A percentile compares a stretch with the other conserved stretches of the same genome.
Conservation (phyloP, 1,284 basidiomycete genomes). For the Trametes versicolor region DNA sequence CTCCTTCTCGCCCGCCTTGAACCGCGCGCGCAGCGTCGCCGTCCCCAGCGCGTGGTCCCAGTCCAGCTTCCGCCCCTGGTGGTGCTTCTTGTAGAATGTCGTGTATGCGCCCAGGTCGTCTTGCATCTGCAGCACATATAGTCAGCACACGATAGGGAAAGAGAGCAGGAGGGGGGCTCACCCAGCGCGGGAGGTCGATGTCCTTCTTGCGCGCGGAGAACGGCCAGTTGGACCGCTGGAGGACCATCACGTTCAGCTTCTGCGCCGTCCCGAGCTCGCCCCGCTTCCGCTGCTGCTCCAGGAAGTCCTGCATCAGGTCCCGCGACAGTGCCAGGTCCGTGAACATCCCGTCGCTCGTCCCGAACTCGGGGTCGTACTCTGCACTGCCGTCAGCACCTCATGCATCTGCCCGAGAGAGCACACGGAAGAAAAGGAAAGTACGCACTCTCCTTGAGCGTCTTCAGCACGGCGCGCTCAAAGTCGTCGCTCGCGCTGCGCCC, state of each 20-base stretch:
- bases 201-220: constrained; percentile 63
- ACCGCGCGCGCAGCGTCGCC: constrained; percentile 75
- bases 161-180: constrained; percentile 43
- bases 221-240: constrained; percentile 83
- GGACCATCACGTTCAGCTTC: constrained; percentile 72
- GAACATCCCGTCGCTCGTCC: constrained; percentile 92
- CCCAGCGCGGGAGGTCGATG: constrained; percentile 61
- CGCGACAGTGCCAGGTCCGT: constrained; percentile 82
- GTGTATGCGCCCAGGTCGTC: constrained; percentile 69
- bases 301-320: constrained; percentile 73
- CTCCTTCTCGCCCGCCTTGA: constrained; percentile 83
- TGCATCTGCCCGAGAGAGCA: too few relatives aligned
- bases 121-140: constrained; percentile 65
- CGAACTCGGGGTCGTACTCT: constrained; percentile 92
- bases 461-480: constrained; percentile 89
- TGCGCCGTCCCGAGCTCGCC: constrained; percentile 35
- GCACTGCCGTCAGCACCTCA: background rate
- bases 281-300: constrained; percentile 40
- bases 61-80: constrained; percentile 76
- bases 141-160: background rate
- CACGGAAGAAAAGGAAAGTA: constrained; percentile 25
- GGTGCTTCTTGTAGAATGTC: constrained; percentile 79
- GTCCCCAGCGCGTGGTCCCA: constrained; percentile 90
- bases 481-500: constrained; percentile 91
- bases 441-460: constrained; percentile 88